Evolutionary conservation across 176 grass and related monocot species (phyloP).

Genomic region (Oropetium thomaeum): DNA sequence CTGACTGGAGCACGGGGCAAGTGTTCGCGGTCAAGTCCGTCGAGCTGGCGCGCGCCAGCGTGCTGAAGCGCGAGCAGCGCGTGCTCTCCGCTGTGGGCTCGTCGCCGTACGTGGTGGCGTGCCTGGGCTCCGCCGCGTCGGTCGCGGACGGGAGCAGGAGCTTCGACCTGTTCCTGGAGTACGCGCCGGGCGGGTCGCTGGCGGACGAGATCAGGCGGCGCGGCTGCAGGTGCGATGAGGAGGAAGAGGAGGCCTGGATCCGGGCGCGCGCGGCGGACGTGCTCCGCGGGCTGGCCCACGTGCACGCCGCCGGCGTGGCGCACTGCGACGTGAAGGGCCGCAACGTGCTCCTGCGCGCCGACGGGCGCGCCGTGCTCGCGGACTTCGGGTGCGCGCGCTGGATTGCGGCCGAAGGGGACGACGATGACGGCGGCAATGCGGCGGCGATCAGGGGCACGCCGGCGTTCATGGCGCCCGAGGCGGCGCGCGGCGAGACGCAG

Average conservation of each 20-base stretch:
- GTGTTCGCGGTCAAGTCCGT: slow-evolving; percentile 54
- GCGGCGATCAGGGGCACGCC: not conserved
- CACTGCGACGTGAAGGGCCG: slow-evolving; percentile 53
- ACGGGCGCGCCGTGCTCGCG: slow-evolving; percentile 46
- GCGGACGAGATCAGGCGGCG: slow-evolving; percentile 35
- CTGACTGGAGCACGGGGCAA: not conserved
- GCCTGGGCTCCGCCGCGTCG: slow-evolving; percentile 26
- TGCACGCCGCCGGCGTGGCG: slow-evolving; percentile 24
- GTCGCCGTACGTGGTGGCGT: slow-evolving; percentile 35
- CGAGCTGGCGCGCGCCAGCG: not conserved
- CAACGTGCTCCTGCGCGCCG: slow-evolving; percentile 42
- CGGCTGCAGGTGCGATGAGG: too few species aligned
- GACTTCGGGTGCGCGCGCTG: slow-evolving; percentile 48
- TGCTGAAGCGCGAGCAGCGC: slow-evolving; percentile 31
- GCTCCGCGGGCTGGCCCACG: slow-evolving; percentile 36
- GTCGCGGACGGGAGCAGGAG: not conserved
- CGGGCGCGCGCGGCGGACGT: slow-evolving; percentile 26
- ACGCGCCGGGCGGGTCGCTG: slow-evolving; percentile 44
- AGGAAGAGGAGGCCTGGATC: slow-evolving; percentile 30
- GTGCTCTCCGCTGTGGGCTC: slow-evolving; percentile 30
- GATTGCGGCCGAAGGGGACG: not conserved
- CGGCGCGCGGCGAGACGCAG: not conserved
- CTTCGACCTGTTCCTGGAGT: slow-evolving; percentile 45
- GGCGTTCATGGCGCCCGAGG: not conserved
- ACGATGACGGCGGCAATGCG: not conserved